These are phyloP conservation scores for Arthonia radiata DNA, from an alignment of 495 filamentous ascomycete species.

Conservation along the genomic window DNA sequence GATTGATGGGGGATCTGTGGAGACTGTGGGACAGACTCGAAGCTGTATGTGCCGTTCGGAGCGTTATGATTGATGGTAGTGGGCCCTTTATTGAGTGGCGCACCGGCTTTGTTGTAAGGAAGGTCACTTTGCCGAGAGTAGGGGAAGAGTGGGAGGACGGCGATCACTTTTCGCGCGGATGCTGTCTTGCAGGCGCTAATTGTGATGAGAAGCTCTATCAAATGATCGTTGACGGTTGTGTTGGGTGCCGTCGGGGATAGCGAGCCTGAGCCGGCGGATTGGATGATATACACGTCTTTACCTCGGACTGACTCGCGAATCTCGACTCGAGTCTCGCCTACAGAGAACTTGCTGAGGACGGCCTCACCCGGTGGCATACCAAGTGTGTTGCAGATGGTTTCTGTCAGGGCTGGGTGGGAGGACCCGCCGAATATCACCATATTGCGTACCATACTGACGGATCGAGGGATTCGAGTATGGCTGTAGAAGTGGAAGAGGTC, in stretches of 20 bases:
- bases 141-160: slow-evolving; percentile 84
- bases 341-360: slow-evolving; percentile 70
- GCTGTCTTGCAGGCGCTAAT: slow-evolving; percentile 96
- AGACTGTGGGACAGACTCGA: slow-evolving; percentile 76
- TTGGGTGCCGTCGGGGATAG: no score
- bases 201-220: slow-evolving; percentile 87
- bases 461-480: no score
- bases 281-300: slow-evolving; percentile 96
- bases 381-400: slow-evolving; percentile 64
- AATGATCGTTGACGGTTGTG: slow-evolving; percentile 89
- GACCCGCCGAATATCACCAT: slow-evolving; percentile 82
- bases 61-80: slow-evolving; percentile 18
- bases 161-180: slow-evolving; percentile 72
- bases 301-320: slow-evolving; percentile 86
- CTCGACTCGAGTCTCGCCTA: slow-evolving; percentile 85
- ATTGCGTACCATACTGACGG: slow-evolving; percentile 98
- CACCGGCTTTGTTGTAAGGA: slow-evolving; percentile 83
- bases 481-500: no score
- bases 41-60: slow-evolving; percentile 39
- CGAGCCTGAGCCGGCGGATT: slow-evolving; percentile 53
- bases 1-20: no score
- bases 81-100: slow-evolving; percentile 60
- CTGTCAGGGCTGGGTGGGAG: slow-evolving; percentile 70
- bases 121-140: slow-evolving; percentile 89
- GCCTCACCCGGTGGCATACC: slow-evolving; percentile 64